Evolutionary conservation across 116 monocot genomes (phyloP), one percentile per base, ranked within the genome.

Genomic region (Zostera marina): DNA sequence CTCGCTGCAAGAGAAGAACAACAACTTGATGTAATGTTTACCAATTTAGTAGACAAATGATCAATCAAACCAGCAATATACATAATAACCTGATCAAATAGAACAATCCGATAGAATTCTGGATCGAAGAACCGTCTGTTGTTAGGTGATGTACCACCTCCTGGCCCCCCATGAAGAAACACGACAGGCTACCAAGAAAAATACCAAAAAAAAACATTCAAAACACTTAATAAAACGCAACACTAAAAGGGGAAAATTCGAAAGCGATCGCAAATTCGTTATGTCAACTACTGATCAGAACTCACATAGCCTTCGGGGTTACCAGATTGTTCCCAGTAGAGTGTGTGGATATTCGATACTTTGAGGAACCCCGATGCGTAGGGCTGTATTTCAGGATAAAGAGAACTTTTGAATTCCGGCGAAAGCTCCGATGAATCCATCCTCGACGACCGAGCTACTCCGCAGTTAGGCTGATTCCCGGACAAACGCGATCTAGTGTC

Each of bases 311-410:
- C 96, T 32, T 60, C 63, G 14, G 89, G 90, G 70, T 98, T 98
- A 13, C 96, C 96, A 0, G 96, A 98, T 72, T 98, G 96, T 68
- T 98, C 96, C 85, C 82, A 98, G 62, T 86, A 89, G 25, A 96
- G 53, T 0, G 82, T 68, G 40, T 96, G 96, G 38, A 82, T 51
- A 70, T 82, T 80, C 20, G 96, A 98, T n/a, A 98, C 90, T 67
- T 86, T 78, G 41, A 98, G 58, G 57, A 80, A 89, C 8, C 96
- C 96, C 0, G 80, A 72, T 53, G 67, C 70, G 66, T 79, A 98
- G 5, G 90, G 90, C 68, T 89, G 90, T 20, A 83, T 80, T 9
- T 51, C 62, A 3, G 90, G 58, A 53, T 89, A 89, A 22, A 85
- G 75, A 22, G 64, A 54, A 66, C 76, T 70, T 11, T 68, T 74